A percentile compares a stretch with the other conserved stretches of the same genome.
Conservation (phyloP, 2,329 filamentous ascomycete genomes). For the Cordyceps fumosorosea region DNA sequence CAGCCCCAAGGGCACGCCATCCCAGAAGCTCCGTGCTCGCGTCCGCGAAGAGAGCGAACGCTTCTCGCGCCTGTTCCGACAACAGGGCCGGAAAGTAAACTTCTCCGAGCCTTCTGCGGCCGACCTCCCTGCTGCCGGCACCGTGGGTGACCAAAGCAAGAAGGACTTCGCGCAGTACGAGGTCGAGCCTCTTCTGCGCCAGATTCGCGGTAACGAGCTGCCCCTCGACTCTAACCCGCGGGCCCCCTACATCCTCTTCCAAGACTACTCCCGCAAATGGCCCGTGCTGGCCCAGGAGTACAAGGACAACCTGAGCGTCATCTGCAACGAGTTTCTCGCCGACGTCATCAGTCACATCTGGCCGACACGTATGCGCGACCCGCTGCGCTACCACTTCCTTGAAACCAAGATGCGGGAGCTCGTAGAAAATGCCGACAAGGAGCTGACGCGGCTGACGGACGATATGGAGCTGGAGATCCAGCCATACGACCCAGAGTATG, state of each 20-base stretch:
- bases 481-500: constrained; percentile 47
- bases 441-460: constrained; percentile 39
- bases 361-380: constrained; percentile 45
- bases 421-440: constrained; percentile 39
- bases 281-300: constrained; percentile 45
- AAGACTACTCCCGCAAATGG: constrained; percentile 47
- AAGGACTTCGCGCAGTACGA: constrained; percentile 41
- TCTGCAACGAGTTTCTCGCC: constrained; percentile 47
- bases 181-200: constrained; percentile 42
- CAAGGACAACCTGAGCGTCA: constrained; percentile 47
- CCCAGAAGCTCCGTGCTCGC: constrained; percentile 44
- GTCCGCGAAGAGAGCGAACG: constrained; percentile 46
- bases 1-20: constrained; percentile 42
- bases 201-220: constrained; percentile 46
- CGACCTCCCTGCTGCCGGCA: constrained; percentile 24
- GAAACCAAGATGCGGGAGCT: constrained; percentile 42
- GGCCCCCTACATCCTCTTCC: constrained; percentile 48
- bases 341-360: constrained; percentile 45
- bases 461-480: constrained; percentile 48
- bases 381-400: constrained; percentile 42
- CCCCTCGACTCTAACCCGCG: constrained; percentile 47
- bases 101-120: constrained; percentile 26
- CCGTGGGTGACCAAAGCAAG: constrained; percentile 34
- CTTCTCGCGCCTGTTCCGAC: constrained; percentile 41
- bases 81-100: constrained; percentile 43